phyloP scores from a whole-genome alignment of 164 flowering plant genomes.

The Sextonia rubra region DNA sequence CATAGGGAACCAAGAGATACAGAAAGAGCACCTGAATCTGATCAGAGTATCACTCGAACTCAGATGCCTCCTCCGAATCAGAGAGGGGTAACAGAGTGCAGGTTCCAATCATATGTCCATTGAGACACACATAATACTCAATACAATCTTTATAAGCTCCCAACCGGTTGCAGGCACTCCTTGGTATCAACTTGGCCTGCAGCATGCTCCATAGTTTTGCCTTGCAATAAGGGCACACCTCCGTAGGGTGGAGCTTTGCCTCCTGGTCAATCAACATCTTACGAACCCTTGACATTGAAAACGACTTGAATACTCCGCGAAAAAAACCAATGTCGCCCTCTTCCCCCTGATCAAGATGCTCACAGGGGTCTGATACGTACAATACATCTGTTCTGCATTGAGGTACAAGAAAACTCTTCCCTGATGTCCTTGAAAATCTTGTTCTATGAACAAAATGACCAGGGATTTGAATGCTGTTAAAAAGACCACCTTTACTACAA shows the following conservation, averaged over 20 bases:
- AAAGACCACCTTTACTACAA: conserved; percentile 62
- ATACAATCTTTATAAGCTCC: conserved; percentile 89
- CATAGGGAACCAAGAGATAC: background rate
- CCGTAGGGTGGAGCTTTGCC: conserved; percentile 61
- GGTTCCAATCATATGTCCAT: conserved; percentile 87
- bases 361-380: conserved; percentile 97
- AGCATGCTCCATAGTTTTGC: conserved; percentile 93
- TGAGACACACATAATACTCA: conserved; percentile 90
- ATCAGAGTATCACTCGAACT: conserved; percentile 38
- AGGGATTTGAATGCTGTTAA: conserved; percentile 55
- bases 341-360: conserved; percentile 92
- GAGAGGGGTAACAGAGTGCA: conserved; percentile 86
- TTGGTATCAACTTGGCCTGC: conserved; percentile 89
- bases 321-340: conserved; percentile 93
- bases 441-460: conserved; percentile 89
- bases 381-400: conserved; percentile 82
- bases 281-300: conserved; percentile 64
- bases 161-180: conserved; percentile 72
- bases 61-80: conserved; percentile 85
- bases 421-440: conserved; percentile 87
- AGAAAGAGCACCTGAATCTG: background rate
- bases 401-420: conserved; percentile 86
- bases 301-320: conserved; percentile 87
- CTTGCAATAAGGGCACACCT: conserved; percentile 37
- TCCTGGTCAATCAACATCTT: conserved; percentile 55